These are phyloP conservation scores for Tympanopsis confertula DNA, from an alignment of 2,329 filamentous ascomycete genomes.

Conservation along the genomic window DNA sequence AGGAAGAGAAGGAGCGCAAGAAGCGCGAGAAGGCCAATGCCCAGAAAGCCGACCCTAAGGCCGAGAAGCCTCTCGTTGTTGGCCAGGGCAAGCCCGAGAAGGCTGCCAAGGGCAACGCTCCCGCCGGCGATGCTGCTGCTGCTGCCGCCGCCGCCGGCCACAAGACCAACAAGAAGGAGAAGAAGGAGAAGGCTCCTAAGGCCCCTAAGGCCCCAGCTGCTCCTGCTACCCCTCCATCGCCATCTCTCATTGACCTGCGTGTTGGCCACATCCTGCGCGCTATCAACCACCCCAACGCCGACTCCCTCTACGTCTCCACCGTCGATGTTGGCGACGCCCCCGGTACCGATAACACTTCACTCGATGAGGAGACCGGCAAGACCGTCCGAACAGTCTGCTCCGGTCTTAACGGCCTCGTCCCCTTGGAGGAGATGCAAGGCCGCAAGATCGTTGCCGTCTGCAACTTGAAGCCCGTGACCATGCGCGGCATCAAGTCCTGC, in stretches of 20 bases:
- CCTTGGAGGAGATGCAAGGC: constrained; percentile 90
- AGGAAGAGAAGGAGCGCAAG: constrained; percentile 89
- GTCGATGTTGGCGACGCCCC: constrained; percentile 86
- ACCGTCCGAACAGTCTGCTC: constrained; percentile 92
- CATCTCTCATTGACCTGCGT: constrained; percentile 80
- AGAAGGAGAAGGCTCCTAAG: constrained; percentile 81
- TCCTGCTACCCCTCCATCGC: constrained; percentile 66
- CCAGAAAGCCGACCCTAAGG: not conserved
- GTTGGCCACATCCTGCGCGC: constrained; percentile 97
- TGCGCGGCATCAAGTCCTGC: constrained; percentile 71
- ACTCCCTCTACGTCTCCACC: constrained; percentile 88
- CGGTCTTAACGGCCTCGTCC: constrained; percentile 83
- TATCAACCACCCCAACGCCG: constrained; percentile 88
- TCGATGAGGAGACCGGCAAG: constrained; percentile 67
- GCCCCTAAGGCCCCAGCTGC: constrained; percentile 54
- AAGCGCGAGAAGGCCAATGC: constrained; percentile 84
- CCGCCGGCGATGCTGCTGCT: not conserved
- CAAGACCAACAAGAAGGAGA: constrained; percentile 66
- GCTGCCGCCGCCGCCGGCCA: constrained; percentile 16
- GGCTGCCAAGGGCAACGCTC: not conserved
- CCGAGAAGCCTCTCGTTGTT: not conserved
- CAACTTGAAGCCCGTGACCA: constrained; percentile 98
- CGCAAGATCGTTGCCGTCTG: constrained; percentile 91
- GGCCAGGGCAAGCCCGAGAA: constrained; percentile 1
- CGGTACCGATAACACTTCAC: constrained; percentile 76